These are phyloP conservation scores for Parietichytrium sp. DNA, from an alignment of 108 stramenopile species.

Conservation along the genomic window DNA sequence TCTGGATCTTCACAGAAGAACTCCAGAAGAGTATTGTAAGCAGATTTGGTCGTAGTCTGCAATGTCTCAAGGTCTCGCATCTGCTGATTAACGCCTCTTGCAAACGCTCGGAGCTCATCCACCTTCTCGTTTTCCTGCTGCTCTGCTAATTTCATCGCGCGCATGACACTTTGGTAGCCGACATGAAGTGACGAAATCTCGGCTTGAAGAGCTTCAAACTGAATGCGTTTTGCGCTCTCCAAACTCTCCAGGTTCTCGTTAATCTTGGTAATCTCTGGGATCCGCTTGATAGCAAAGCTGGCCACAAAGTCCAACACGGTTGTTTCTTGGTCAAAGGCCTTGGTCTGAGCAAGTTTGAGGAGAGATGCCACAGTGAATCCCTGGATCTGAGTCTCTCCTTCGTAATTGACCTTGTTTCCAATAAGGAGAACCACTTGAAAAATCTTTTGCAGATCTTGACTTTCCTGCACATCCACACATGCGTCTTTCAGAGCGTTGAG, in stretches of 20 bases:
- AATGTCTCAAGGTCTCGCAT: not conserved
- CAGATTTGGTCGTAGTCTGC: not conserved
- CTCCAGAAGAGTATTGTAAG: not conserved
- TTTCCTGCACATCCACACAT: not conserved
- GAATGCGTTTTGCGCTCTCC: not conserved
- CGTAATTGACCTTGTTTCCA: constrained; percentile 14
- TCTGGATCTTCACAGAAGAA: constrained; percentile 24
- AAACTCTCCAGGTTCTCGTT: not conserved
- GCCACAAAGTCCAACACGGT: constrained; percentile 19
- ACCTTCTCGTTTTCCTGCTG: not conserved
- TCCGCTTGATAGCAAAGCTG: not conserved
- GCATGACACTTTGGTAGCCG: constrained; percentile 22
- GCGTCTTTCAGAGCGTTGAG: not conserved
- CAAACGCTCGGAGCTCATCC: not conserved
- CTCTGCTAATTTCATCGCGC: not conserved
- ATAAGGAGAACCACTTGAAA: constrained; percentile 32
- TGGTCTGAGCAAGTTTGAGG: constrained; percentile 29
- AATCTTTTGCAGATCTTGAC: constrained; percentile 1
- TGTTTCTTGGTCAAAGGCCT: constrained; percentile 11
- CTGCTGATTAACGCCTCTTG: not conserved
- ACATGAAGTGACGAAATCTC: not conserved
- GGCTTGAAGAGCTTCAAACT: not conserved
- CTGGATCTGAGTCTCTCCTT: not conserved
- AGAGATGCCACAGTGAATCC: constrained; percentile 35
- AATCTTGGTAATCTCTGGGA: not conserved